Evolutionary conservation across 352 stramenopile species (phyloP), one percentile per base, ranked within the genome.

Genomic region (Phytophthora syringae): DNA sequence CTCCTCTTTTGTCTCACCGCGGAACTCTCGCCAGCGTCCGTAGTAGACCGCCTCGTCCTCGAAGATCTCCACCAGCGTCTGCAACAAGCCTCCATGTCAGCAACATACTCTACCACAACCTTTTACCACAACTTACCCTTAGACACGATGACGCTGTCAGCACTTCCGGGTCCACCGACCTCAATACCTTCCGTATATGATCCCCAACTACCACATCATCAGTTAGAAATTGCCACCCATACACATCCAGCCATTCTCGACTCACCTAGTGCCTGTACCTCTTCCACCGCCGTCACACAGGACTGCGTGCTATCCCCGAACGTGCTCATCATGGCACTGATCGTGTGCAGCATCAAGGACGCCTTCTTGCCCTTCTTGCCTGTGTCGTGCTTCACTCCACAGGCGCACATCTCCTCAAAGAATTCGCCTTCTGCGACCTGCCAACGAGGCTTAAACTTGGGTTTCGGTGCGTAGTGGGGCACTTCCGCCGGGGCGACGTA

Each of bases 291-390:
- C n/a, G 72, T 70, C 30, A 82, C 42, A 51, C 87, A 95, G 0
- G 84, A 84, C 13, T 74, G 69, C 10, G 74, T 76, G 16, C 52
- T 69, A 51, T 95, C 87, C 5, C 87, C 87, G 64, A 94, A 95
- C 13, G 85, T 94, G 55, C 77, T 90, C 80, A 95, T 92, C 84
- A 95, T 95, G 9, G 82, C 73, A 22, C 79, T 82, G 50, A 95
- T 86, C 6, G 84, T 91, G 36, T 76, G 70, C 49, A 89, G 42
- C 16, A 93, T 63, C 49, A 82, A 50, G 16, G 77, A 72, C 47
- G 69, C 73, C 42, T 76, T 74, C 39, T 74, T 85, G 28, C 42
- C 44, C 3, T 77, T 81, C 22, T 77, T 73, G 22, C 24, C 53
- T 5, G 57, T 55, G 12, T 80, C 64, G 64, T 94, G 87, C 24